These are phyloP conservation scores for Saxophila tyrrhenica DNA, from an alignment of 495 filamentous ascomycete genomes.

Conservation along the genomic window DNA sequence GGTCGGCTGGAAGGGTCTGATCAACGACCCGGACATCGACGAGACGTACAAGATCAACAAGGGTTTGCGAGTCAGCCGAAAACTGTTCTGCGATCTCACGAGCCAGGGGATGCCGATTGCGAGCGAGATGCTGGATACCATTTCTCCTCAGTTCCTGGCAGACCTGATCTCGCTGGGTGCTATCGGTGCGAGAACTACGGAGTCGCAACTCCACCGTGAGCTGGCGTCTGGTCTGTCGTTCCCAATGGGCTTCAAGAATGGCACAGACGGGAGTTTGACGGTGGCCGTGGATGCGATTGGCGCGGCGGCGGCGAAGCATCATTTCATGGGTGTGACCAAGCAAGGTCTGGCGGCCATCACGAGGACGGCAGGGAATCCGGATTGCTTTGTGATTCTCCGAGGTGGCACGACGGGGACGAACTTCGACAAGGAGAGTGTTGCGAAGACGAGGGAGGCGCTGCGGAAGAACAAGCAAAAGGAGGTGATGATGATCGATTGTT, in stretches of 20 bases:
- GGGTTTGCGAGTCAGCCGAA: slow-evolving; percentile 74
- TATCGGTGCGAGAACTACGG: slow-evolving; percentile 93
- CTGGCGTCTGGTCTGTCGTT: slow-evolving; percentile 94
- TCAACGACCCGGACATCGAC: slow-evolving; percentile 98
- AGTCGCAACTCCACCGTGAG: slow-evolving; percentile 91
- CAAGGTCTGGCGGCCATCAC: slow-evolving; percentile 94
- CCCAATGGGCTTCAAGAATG: slow-evolving; percentile 99
- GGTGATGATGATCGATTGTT: slow-evolving; percentile 96
- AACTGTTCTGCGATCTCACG: slow-evolving; percentile 87
- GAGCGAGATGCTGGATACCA: slow-evolving; percentile 95
- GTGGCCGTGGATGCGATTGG: slow-evolving; percentile 98
- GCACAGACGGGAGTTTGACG: slow-evolving; percentile 83
- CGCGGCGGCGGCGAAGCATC: slow-evolving; percentile 78
- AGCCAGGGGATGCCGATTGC: slow-evolving; percentile 82
- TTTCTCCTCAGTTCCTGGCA: slow-evolving; percentile 91
- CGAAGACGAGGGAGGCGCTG: slow-evolving; percentile 65
- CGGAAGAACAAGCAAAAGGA: slow-evolving; percentile 74
- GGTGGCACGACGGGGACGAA: slow-evolving; percentile 92
- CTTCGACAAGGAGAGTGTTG: slow-evolving; percentile 76
- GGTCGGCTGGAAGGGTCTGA: slow-evolving; percentile 97
- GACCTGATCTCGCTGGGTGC: slow-evolving; percentile 92
- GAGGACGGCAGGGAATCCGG: slow-evolving; percentile 81
- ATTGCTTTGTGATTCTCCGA: slow-evolving; percentile 91
- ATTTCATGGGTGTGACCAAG: slow-evolving; percentile 99
- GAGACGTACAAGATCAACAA: slow-evolving; percentile 99